These are phyloP conservation scores for Aspergillus sp. DNA, from an alignment of 2,329 filamentous ascomycete species.

Conservation along the genomic window DNA sequence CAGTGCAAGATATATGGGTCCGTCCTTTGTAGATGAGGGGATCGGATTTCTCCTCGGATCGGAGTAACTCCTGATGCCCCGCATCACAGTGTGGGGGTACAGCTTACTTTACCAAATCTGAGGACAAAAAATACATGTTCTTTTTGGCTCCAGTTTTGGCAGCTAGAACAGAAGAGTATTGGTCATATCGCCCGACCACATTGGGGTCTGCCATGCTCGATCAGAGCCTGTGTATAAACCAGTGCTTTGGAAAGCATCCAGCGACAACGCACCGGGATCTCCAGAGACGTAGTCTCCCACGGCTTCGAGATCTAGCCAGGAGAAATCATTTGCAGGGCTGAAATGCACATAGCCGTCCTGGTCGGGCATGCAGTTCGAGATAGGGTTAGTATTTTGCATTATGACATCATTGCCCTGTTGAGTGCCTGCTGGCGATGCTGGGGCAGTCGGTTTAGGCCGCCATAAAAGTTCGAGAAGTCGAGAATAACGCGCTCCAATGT, in stretches of 20 bases:
- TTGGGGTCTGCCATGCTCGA: constrained; percentile 38
- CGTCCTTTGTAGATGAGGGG: neutral
- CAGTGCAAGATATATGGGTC: neutral
- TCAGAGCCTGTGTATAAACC: constrained; percentile 32
- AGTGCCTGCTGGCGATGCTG: constrained; percentile 24
- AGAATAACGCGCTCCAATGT: constrained; percentile 62
- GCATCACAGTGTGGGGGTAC: constrained; percentile 14
- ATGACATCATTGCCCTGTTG: constrained; percentile 32
- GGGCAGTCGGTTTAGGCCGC: constrained; percentile 45
- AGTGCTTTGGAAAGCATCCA: constrained; percentile 36
- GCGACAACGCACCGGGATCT: constrained; percentile 39
- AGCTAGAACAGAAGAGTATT: constrained; percentile 35
- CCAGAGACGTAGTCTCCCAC: constrained; percentile 58
- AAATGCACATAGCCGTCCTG: constrained; percentile 37
- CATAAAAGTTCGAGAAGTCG: constrained; percentile 61
- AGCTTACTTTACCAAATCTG: neutral
- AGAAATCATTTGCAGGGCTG: constrained; percentile 57
- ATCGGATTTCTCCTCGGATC: constrained; percentile 13
- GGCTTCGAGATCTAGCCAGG: constrained; percentile 61
- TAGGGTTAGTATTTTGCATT: constrained; percentile 29
- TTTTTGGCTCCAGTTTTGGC: neutral
- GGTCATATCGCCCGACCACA: constrained; percentile 44
- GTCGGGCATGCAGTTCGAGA: constrained; percentile 37
- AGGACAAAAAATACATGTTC: neutral
- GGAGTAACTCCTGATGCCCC: constrained; percentile 26